These are phyloP conservation scores for Colletotrichum siamense DNA, from an alignment of 2,329 filamentous ascomycete genomes.

Conservation along the genomic window DNA sequence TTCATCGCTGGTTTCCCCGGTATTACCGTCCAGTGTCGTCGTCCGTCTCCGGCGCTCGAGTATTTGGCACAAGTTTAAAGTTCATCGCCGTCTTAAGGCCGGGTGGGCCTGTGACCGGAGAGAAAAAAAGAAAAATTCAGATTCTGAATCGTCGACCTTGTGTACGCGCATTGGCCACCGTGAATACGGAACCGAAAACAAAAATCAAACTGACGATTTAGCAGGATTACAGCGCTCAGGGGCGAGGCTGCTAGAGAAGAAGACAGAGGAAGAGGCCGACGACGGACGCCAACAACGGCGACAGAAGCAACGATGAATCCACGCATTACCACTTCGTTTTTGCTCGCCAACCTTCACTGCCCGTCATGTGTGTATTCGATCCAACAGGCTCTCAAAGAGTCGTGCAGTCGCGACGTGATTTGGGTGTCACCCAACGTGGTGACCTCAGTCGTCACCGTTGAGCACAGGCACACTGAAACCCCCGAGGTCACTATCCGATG, in stretches of 20 bases:
- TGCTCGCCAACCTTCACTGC: slow-evolving; percentile 80
- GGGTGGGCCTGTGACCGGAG: neutral
- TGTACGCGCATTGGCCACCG: neutral
- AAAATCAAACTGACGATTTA: neutral
- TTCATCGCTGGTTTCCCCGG: neutral
- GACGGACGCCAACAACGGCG: neutral
- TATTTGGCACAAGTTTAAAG: neutral
- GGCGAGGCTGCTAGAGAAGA: neutral
- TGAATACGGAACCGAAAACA: neutral
- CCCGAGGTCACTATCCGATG: slow-evolving; percentile 46
- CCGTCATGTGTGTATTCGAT: slow-evolving; percentile 76
- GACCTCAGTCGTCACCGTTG: slow-evolving; percentile 70
- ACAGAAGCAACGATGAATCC: neutral
- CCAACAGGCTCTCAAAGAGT: slow-evolving; percentile 58
- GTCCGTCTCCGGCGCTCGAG: neutral
- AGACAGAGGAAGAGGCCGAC: neutral
- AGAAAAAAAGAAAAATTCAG: neutral
- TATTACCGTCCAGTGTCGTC: neutral
- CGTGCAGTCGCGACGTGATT: slow-evolving; percentile 49
- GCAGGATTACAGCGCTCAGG: neutral
- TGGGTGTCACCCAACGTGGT: slow-evolving; percentile 75
- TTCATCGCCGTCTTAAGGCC: neutral
- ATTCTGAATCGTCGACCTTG: neutral
- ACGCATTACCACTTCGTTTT: slow-evolving; percentile 60
- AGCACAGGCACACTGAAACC: slow-evolving; percentile 49